A percentile compares a stretch with the other conserved stretches of the same genome.
Evolutionary conservation across 2,329 filamentous ascomycete genomes (phyloP).

Genomic region (Monosporascus cannonballus): DNA sequence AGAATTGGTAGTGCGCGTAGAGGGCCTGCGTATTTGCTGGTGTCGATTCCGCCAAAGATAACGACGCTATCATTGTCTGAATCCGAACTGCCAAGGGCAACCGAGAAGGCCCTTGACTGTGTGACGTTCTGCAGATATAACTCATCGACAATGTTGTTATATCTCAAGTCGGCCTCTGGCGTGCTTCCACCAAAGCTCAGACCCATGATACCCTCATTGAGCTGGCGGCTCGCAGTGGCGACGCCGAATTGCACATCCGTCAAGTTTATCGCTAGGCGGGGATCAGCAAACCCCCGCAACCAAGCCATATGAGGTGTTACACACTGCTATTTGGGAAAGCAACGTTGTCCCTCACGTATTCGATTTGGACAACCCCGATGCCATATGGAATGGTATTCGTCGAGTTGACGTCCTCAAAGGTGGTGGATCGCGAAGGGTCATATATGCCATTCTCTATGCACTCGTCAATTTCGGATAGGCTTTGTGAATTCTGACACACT

Average conservation of each 20-base stretch:
- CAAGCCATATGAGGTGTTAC: neutral
- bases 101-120: constrained; percentile 14
- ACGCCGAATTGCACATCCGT: constrained; percentile 25
- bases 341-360: constrained; percentile 25
- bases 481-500: neutral
- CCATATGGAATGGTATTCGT: constrained; percentile 21
- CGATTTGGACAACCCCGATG: constrained; percentile 21
- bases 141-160: constrained; percentile 25
- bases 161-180: constrained; percentile 8
- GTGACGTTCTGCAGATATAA: constrained; percentile 21
- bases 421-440: constrained; percentile 16
- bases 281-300: neutral
- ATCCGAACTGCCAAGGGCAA: constrained; percentile 14
- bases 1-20: constrained; percentile 19
- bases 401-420: constrained; percentile 8
- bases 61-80: constrained; percentile 13
- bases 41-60: constrained; percentile 35
- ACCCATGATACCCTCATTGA: constrained; percentile 27
- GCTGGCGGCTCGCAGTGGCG: constrained; percentile 21
- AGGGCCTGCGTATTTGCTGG: constrained; percentile 22
- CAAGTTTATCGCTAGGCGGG: constrained; percentile 14
- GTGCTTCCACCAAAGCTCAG: constrained; percentile 25
- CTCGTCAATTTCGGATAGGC: neutral
- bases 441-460: neutral
- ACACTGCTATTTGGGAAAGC: constrained; percentile 20